Evolutionary conservation across 768 basidiomycete species (phyloP).

Genomic region (Multifurca ochricompacta): DNA sequence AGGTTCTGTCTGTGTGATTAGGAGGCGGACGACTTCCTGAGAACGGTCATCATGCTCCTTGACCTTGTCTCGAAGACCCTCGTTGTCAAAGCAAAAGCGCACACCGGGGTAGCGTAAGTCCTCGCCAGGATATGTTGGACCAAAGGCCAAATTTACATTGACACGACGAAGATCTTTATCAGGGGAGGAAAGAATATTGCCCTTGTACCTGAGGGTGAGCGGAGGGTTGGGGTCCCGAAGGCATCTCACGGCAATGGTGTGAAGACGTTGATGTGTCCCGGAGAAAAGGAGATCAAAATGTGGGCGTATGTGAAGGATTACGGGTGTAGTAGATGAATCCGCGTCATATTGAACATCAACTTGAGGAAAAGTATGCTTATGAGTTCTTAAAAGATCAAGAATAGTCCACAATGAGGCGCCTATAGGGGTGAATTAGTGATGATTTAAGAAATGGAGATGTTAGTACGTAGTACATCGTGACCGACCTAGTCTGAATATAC

Average conservation of each 20-base stretch:
- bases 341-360: constrained; percentile 80
- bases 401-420: constrained; percentile 75
- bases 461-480: constrained; percentile 25
- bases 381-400: constrained; percentile 56
- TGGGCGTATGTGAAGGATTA: constrained; percentile 71
- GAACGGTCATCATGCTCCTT: constrained; percentile 49
- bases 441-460: background rate
- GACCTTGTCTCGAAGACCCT: constrained; percentile 42
- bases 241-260: constrained; percentile 66
- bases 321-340: constrained; percentile 61
- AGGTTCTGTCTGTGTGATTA: constrained; percentile 61
- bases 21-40: constrained; percentile 70
- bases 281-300: constrained; percentile 85
- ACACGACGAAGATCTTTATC: constrained; percentile 55
- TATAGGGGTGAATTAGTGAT: constrained; percentile 25
- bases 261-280: constrained; percentile 66
- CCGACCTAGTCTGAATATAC: constrained; percentile 65
- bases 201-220: constrained; percentile 61
- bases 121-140: constrained; percentile 75
- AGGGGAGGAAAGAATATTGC: constrained; percentile 50
- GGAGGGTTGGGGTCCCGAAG: constrained; percentile 62
- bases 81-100: constrained; percentile 80
- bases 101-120: constrained; percentile 76
- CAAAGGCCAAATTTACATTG: constrained; percentile 64
- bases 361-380: constrained; percentile 67